Evolutionary conservation across 192 early-diverging fungal species (phyloP).

Genomic region (Glomus cerebriforme): DNA sequence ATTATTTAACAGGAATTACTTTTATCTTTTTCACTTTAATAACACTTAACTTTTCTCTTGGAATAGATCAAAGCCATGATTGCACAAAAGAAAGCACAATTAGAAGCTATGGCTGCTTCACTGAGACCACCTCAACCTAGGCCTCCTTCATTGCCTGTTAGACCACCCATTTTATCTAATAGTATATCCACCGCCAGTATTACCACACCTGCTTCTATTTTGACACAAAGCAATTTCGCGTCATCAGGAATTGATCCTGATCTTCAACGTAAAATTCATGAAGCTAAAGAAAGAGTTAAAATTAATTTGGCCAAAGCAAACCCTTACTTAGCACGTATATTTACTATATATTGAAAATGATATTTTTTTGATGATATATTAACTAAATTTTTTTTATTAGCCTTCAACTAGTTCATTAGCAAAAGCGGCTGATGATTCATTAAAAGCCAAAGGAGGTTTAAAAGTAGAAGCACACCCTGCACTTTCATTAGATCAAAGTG

Average conservation of each 20-base stretch:
- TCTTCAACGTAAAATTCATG: conserved; percentile 53
- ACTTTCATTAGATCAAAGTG: conserved; percentile 49
- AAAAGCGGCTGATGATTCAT: conserved; percentile 24
- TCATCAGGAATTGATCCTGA: conserved; percentile 34
- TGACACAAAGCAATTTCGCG: not conserved
- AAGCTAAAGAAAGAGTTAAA: conserved; percentile 42
- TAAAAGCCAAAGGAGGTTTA: conserved; percentile 40
- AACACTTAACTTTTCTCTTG: not conserved
- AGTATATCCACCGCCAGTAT: not conserved
- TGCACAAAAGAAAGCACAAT: conserved; percentile 42
- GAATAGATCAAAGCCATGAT: conserved; percentile 50
- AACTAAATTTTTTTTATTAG: not conserved
- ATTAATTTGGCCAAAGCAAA: conserved; percentile 24
- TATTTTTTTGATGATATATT: not conserved
- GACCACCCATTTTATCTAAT: not conserved
- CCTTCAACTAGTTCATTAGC: conserved; percentile 30
- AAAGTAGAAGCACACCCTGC: conserved; percentile 41
- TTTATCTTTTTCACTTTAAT: not conserved
- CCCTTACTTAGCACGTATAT: conserved; percentile 28
- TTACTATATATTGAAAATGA: not conserved
- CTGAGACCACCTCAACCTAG: conserved; percentile 26
- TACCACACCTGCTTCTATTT: not conserved
- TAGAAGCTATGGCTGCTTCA: conserved; percentile 32
- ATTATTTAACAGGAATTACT: not conserved
- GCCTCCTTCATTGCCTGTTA: not conserved